A percentile compares a stretch with the other conserved stretches of the same genome.
These are phyloP conservation scores for Endoconidiophora laricicola DNA, from an alignment of 2,329 filamentous ascomycete species.

Conservation along the genomic window DNA sequence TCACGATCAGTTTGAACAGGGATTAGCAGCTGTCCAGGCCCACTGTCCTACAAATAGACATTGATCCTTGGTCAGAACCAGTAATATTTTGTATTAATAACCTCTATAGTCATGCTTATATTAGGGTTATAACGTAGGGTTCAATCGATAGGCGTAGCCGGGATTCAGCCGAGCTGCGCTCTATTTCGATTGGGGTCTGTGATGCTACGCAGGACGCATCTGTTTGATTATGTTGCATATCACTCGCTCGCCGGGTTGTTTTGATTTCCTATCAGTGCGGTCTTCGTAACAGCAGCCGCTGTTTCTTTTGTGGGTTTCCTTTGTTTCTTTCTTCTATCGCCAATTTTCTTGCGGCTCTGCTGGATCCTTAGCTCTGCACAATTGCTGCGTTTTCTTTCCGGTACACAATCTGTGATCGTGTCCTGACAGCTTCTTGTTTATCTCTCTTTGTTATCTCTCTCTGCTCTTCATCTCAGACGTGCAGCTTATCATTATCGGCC, in stretches of 20 bases:
- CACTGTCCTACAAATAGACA: neutral
- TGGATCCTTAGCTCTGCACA: too few species aligned
- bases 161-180: conserved; percentile 1
- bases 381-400: too few species aligned
- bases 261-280: neutral
- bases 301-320: too few species aligned
- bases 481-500: too few species aligned
- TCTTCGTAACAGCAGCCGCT: neutral
- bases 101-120: too few species aligned
- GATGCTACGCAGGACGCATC: conserved; percentile 1
- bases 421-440: too few species aligned
- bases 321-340: too few species aligned
- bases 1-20: neutral
- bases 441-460: too few species aligned
- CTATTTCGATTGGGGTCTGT: neutral
- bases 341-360: too few species aligned
- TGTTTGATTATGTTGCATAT: neutral
- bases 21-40: neutral
- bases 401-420: too few species aligned
- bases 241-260: neutral
- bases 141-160: neutral
- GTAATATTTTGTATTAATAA: neutral
- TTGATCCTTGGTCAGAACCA: neutral
- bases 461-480: too few species aligned
- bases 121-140: neutral